phyloP scores from a whole-genome alignment of 306 rosid genomes.

The Gastrolobium bilobum region DNA sequence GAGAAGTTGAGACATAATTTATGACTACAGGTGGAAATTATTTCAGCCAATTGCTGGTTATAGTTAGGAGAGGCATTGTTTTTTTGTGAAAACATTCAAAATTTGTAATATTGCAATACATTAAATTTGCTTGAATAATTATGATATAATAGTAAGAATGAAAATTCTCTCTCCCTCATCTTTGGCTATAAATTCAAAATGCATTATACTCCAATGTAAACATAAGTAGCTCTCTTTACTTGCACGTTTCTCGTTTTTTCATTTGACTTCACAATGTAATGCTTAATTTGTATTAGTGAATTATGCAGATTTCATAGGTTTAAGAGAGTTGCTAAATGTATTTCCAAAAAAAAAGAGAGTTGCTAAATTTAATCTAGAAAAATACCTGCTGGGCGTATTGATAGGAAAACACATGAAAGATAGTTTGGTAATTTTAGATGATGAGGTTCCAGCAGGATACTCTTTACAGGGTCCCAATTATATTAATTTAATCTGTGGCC shows the following conservation, averaged over 20 bases:
- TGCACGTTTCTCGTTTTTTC: not conserved
- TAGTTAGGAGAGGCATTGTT: constrained; percentile 38
- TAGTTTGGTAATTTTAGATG: not conserved
- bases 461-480: not conserved
- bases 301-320: not conserved
- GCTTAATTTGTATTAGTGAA: not conserved
- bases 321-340: not conserved
- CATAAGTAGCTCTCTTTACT: not conserved
- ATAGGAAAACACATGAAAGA: not conserved
- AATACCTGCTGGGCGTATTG: not conserved
- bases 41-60: constrained; percentile 40
- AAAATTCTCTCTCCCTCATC: constrained; percentile 4
- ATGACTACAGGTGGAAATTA: not conserved
- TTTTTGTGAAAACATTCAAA: not conserved
- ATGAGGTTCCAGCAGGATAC: not conserved
- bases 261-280: not conserved
- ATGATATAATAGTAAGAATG: not conserved
- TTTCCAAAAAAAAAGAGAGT: not conserved
- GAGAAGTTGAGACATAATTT: constrained; percentile 39
- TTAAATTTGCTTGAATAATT: constrained; percentile 15
- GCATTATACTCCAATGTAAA: not conserved
- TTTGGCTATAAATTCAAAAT: not conserved
- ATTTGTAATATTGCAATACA: not conserved
- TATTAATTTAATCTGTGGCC: not conserved
- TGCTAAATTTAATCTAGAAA: not conserved